Evolutionary conservation across 768 basidiomycete genomes (phyloP).

Genomic region (Serendipita sp.): DNA sequence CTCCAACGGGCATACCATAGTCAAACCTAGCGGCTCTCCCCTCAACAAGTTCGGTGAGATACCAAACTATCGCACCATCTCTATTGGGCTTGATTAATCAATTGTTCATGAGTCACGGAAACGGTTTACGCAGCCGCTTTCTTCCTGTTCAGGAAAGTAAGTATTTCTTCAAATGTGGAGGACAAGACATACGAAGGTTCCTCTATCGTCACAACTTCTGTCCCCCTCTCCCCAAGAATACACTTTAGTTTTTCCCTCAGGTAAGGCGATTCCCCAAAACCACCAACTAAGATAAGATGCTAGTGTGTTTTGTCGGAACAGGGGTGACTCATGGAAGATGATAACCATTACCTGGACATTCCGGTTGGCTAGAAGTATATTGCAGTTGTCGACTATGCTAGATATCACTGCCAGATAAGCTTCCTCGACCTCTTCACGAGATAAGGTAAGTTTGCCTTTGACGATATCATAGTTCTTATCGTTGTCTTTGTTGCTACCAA

Average conservation of each 20-base stretch:
- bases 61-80: constrained; percentile 6
- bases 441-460: not conserved
- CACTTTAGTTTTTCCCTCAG: not conserved
- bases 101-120: not conserved
- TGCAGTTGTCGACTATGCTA: not conserved
- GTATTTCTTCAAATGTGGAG: not conserved
- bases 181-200: not conserved
- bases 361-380: not conserved
- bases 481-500: constrained; percentile 7
- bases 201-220: not conserved
- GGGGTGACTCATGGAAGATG: no score
- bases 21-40: not conserved
- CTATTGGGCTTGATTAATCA: not conserved
- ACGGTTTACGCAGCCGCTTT: not conserved
- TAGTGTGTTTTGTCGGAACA: not conserved
- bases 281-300: not conserved
- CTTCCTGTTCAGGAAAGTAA: not conserved
- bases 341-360: not conserved
- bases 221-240: not conserved
- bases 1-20: not conserved
- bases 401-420: not conserved
- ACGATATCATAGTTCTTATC: not conserved
- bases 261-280: not conserved
- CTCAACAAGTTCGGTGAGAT: not conserved
- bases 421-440: not conserved